Base-by-base conservation (phyloP, 2,329 filamentous ascomycete species). In the Talaromyces funiculosus region DNA sequence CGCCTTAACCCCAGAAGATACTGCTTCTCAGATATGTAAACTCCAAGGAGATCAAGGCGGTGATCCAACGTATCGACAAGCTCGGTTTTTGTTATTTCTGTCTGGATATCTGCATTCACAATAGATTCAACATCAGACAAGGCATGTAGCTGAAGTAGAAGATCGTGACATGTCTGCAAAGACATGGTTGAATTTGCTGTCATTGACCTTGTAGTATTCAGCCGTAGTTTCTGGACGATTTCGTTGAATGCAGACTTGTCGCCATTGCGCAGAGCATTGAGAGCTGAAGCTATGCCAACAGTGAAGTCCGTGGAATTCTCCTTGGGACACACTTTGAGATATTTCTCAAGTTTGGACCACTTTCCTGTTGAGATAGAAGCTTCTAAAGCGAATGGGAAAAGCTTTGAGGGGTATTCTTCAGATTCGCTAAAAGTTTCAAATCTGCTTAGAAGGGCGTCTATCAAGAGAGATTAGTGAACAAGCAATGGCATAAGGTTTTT, bases 21-120 rank as follows among this genome's bases (percentile, higher is more conserved):
- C 71, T 97, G 93, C 72, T 99, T 99, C 71, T 99, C 92, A 57
- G 87, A 85, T 38, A 92, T 87, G 68, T 94, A 96, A 1, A 92
- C 90, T 0, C 95, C 94, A 2, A 99, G 80, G 1, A 95, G 83
- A 66, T 92, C 90, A n/a, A 99, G 78, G n/a, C 94, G 86, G 49
- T 88, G 85, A 63, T 89, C 82, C 4, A 97, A 73, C 22, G 81
- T 81, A 55, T 81, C 78, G 6, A 88, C 72, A 24, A 78, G 62
- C 55, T 66, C 64, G 37, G 68, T 60, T 45, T 63, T 67, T 20
- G 64, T 62, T 29, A 54, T 59, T 10, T 64, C 58, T 16, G 63
- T 58, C 35, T 75, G 72, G 43, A 71, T 67, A 20, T 71, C 75
- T 8, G 77, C 75, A 49, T 80, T 77, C 59, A 85, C 83, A 65